phyloP scores from a whole-genome alignment of 495 filamentous ascomycete genomes.

The Penicillium turbatum region DNA sequence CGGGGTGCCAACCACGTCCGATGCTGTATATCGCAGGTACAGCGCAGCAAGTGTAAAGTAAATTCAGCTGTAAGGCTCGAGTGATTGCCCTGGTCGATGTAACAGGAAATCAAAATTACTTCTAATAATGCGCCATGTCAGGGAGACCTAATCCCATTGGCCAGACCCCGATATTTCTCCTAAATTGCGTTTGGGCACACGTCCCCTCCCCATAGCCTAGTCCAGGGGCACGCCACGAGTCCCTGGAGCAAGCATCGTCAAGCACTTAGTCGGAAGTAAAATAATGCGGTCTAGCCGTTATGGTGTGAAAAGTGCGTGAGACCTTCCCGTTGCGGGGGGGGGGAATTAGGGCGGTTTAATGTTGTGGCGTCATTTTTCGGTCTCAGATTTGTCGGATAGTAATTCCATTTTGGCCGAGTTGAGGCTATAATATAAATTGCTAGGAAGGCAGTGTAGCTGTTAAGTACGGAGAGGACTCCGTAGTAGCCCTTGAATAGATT shows the following conservation, averaged over 20 bases:
- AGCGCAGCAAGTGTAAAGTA: background rate
- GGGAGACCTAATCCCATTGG: conserved; percentile 10
- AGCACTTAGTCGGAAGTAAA: conserved; percentile 14
- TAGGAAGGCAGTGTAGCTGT: too few species aligned
- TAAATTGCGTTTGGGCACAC: conserved; percentile 2
- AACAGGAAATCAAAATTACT: conserved; percentile 4
- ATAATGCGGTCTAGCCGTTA: conserved; percentile 11
- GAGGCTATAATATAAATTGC: too few species aligned
- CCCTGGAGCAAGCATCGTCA: conserved; percentile 15
- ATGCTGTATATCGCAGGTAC: background rate
- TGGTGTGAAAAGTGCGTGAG: conserved; percentile 2
- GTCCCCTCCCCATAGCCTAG: conserved; percentile 5
- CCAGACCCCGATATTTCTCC: background rate
- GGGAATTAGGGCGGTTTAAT: background rate
- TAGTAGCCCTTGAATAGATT: too few species aligned
- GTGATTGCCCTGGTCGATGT: background rate
- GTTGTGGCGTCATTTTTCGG: background rate
- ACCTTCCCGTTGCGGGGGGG: conserved; percentile 17
- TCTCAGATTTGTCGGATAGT: conserved; percentile 3
- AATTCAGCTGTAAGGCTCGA: background rate
- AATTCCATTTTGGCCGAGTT: background rate
- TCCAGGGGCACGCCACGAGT: conserved; percentile 3
- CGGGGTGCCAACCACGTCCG: background rate
- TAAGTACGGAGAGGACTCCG: background rate
- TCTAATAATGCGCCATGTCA: conserved; percentile 9